Evolutionary conservation across 306 rosid species (phyloP), one percentile per base, ranked within the genome.

Genomic region (Vigna reflexopilosa): DNA sequence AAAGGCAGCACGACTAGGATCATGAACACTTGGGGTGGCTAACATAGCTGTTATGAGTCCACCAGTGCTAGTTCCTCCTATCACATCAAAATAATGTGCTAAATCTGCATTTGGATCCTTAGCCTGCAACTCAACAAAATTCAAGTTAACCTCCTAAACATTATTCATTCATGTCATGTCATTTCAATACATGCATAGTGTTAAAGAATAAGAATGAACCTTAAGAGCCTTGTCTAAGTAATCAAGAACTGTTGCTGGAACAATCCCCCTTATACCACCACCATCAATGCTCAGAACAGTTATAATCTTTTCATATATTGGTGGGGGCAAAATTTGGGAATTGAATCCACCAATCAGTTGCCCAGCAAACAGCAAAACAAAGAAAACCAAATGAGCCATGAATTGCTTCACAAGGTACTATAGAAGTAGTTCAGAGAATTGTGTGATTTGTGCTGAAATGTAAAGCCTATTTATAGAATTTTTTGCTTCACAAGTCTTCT

Each of bases 271-370:
- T 1, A 80, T 52, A 36, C 79, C 83, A 22, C 83, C 79, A 3
- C 83, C 83, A 1, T 80, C 79, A 10, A 80, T 63, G 83, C 83
- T 80, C 6, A 80, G 74, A 50, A 80, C 15, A 34, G 59, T 72
- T 42, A 72, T 24, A 0, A 13, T 1, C 6, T 72, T 28, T 36
- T 61, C 79, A 72, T n/a, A 4, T 2, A 24, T 0, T 0, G 6
- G 4, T n/a, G 65, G n/a, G 4, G 66, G 26, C 9, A 49, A 54
- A 4, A 16, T 19, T 36, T 42, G 22, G 9, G 16, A 44, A 11
- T 38, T 24, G 47, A 77, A 56, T 44, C 71, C 79, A 30, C 6
- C 36, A 20, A 48, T 55, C 17, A 42, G 7, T 14, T 45, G 78
- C 9, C 16, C n/a, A 42, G 22, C 22, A 12, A 66, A 26, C 2